A percentile compares a stretch with the other conserved stretches of the same genome.
Evolutionary conservation across 805 yeast species (phyloP).

Genomic region (Saccharomycopsis javanensis): DNA sequence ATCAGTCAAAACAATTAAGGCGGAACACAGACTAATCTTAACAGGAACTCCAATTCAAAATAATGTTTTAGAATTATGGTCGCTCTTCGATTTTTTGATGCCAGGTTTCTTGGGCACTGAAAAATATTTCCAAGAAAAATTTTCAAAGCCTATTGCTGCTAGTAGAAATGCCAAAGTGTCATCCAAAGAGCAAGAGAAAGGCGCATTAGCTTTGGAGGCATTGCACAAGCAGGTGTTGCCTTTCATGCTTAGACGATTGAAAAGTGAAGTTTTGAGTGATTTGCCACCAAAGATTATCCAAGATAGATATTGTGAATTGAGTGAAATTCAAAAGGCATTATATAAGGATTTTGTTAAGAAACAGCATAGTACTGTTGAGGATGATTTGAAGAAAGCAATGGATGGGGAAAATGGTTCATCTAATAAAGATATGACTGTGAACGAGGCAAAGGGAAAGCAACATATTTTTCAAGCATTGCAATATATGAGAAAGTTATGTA

Average conservation of each 20-base stretch:
- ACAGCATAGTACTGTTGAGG: slow-evolving; percentile 63
- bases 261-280: slow-evolving; percentile 92
- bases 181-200: slow-evolving; percentile 92
- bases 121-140: slow-evolving; percentile 84
- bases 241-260: slow-evolving; percentile 88
- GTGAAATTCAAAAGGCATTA: slow-evolving; percentile 78
- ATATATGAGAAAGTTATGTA: slow-evolving; percentile 93
- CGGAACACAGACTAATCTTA: slow-evolving; percentile 82
- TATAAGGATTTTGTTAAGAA: slow-evolving; percentile 84
- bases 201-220: slow-evolving; percentile 91
- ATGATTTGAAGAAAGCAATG: slow-evolving; percentile 43
- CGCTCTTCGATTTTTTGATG: slow-evolving; percentile 94
- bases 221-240: slow-evolving; percentile 95
- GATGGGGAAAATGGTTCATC: slow-evolving; percentile 21
- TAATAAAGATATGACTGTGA: slow-evolving; percentile 25
- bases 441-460: slow-evolving; percentile 52
- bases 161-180: slow-evolving; percentile 81
- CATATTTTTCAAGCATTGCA: slow-evolving; percentile 97
- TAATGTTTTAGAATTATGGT: slow-evolving; percentile 94
- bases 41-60: slow-evolving; percentile 99
- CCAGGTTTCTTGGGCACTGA: slow-evolving; percentile 97
- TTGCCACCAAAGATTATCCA: slow-evolving; percentile 97
- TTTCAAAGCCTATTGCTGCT: slow-evolving; percentile 97
- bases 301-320: slow-evolving; percentile 93
- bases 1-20: slow-evolving; percentile 71